Base-by-base conservation (phyloP, 345 rosid genomes). In the Sonneratia caseolaris region DNA sequence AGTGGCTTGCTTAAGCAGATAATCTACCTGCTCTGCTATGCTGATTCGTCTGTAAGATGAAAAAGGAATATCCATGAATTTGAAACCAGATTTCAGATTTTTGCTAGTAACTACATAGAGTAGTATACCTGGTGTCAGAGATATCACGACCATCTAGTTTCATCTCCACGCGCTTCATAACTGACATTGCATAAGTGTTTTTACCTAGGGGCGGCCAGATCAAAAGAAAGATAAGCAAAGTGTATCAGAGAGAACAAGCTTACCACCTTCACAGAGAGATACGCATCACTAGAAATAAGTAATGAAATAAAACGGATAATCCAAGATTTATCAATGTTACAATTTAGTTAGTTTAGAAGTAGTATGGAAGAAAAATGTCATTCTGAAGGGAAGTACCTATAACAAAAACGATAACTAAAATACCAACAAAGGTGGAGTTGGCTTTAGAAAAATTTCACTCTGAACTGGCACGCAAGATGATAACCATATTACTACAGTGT, bases 131-230 rank as follows among this genome's bases (percentile, higher is more conserved):
- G 75, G 78, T 81, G 55, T 88, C 87, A 62, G 79, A 81, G 82
- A 93, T 81, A 79, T 82, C 92, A 42, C 75, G 86, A 45, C 97
- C 97, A 76, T 91, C 96, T 82, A 93, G 75, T 76, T 89, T 93
- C 92, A 85, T 84, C 84, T 93, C 96, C 36, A 93, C 77, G 47
- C 86, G 85, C 81, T 79, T 85, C 71, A 93, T 82, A 71, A 93
- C 92, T 35, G 93, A 88, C 80, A 91, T 19, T 51, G 97, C 98
- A 73, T 91, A 91, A 77, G 90, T 84, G 80, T 93, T 91, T 87
- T 89, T 91, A 78, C 88, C 97, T 93, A 72, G 59, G 72, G 51
- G 56, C 13, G 38, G 19, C 37, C 18, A 62, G 38, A 62, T 62
- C 15, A 15, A 35, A 14, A 3, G 18, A 35, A 12, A 62, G 37